Evolutionary conservation across 768 basidiomycete species (phyloP).

Genomic region (Zangia roseola): DNA sequence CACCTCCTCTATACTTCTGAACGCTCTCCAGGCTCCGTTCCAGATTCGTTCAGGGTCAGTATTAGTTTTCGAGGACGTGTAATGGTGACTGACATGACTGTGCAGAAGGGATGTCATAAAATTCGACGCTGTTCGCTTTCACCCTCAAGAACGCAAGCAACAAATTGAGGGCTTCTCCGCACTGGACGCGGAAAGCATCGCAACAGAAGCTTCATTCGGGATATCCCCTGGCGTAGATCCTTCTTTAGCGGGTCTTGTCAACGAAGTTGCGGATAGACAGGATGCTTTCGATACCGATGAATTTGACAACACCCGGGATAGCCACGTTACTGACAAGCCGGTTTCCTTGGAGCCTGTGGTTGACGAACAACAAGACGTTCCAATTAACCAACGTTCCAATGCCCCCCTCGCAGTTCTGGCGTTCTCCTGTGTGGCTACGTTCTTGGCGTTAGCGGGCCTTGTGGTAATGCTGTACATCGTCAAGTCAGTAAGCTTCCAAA

Average conservation of each 20-base stretch:
- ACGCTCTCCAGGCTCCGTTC: slow-evolving; percentile 36
- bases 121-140: slow-evolving; percentile 29
- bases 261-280: slow-evolving; percentile 19
- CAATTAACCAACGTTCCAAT: background rate
- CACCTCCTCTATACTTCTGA: slow-evolving; percentile 25
- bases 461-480: slow-evolving; percentile 19
- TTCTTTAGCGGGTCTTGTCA: slow-evolving; percentile 23
- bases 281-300: slow-evolving; percentile 22
- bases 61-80: slow-evolving; percentile 12
- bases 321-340: background rate
- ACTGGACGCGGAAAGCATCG: slow-evolving; percentile 26
- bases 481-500: slow-evolving; percentile 16
- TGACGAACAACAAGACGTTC: background rate
- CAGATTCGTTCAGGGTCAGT: slow-evolving; percentile 37
- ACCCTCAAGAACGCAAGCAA: slow-evolving; percentile 29
- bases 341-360: background rate
- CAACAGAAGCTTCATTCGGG: slow-evolving; percentile 30
- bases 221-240: slow-evolving; percentile 5
- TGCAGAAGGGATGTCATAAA: slow-evolving; percentile 17
- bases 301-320: background rate
- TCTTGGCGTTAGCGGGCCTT: slow-evolving; percentile 25
- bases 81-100: slow-evolving; percentile 11
- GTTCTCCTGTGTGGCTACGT: slow-evolving; percentile 26
- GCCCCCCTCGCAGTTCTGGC: slow-evolving; percentile 17
- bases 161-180: slow-evolving; percentile 31